Percentiles rank a stretch among this genome's conserved stretches.
Conservation (phyloP, 768 basidiomycete genomes). For the Heimioporus sp. region DNA sequence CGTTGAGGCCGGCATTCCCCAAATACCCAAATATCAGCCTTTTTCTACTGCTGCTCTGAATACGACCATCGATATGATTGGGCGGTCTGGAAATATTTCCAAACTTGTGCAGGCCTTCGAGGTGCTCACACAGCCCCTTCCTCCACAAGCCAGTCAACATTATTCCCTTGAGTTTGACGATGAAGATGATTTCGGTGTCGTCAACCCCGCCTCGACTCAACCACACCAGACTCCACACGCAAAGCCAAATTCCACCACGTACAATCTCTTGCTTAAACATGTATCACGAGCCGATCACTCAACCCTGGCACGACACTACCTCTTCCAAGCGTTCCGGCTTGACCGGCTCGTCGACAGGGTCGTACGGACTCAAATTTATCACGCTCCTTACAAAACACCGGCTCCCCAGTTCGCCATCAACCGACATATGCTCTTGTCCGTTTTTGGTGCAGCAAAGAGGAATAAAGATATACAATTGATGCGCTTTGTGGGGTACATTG, state of each 20-base stretch:
- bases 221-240: slow-evolving; percentile 42
- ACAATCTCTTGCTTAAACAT: slow-evolving; percentile 58
- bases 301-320: slow-evolving; percentile 64
- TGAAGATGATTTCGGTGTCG: slow-evolving; percentile 52
- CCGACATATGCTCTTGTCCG: slow-evolving; percentile 52
- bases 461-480: slow-evolving; percentile 57
- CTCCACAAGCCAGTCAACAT: slow-evolving; percentile 43
- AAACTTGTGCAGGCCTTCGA: slow-evolving; percentile 76
- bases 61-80: slow-evolving; percentile 69
- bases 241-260: slow-evolving; percentile 65
- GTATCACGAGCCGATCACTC: slow-evolving; percentile 47
- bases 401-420: slow-evolving; percentile 58
- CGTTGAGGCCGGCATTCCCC: slow-evolving; percentile 11
- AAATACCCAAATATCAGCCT: slow-evolving; percentile 34
- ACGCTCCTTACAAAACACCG: slow-evolving; percentile 31
- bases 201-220: slow-evolving; percentile 36
- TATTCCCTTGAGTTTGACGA: slow-evolving; percentile 61
- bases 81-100: slow-evolving; percentile 55
- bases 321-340: slow-evolving; percentile 48
- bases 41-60: slow-evolving; percentile 70
- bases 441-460: slow-evolving; percentile 57
- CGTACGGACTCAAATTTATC: slow-evolving; percentile 34
- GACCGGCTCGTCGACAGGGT: slow-evolving; percentile 38
- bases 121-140: slow-evolving; percentile 70
- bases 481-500: slow-evolving; percentile 54